phyloP scores from a whole-genome alignment of 2,329 filamentous ascomycete genomes.

The Didymella sp. region DNA sequence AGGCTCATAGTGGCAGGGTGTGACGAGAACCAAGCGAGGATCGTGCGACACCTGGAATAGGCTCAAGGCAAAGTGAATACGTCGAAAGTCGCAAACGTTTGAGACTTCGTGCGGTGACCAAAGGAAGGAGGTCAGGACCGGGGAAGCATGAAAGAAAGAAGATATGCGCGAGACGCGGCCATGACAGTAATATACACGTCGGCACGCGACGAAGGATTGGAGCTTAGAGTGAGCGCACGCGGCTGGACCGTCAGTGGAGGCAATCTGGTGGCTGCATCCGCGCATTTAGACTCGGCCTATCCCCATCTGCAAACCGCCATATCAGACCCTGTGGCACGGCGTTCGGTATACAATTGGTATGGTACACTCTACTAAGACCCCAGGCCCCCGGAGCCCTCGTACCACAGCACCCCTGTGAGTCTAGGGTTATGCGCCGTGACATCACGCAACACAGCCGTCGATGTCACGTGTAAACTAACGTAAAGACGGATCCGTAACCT shows the following conservation, averaged over 20 bases:
- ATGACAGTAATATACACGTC: conserved; percentile 3
- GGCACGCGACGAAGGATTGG: conserved; percentile 6
- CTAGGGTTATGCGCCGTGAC: background rate
- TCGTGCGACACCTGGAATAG: too few species aligned
- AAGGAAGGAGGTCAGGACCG: background rate
- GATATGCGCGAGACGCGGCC: background rate
- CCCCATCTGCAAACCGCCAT: conserved; percentile 1
- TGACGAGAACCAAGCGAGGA: too few species aligned
- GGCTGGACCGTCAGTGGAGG: conserved; percentile 7
- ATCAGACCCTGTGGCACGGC: background rate
- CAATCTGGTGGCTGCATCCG: conserved; percentile 9
- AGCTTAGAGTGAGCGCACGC: background rate
- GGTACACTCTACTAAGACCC: background rate
- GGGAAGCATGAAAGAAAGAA: background rate
- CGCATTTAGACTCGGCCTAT: conserved; percentile 6
- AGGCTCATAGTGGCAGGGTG: conserved; percentile 1
- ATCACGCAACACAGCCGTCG: background rate
- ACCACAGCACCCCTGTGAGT: background rate
- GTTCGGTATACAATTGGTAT: background rate
- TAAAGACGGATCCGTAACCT: background rate
- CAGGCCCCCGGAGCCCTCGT: background rate
- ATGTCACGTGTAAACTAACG: background rate
- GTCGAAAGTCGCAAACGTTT: too few species aligned
- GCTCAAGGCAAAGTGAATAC: too few species aligned
- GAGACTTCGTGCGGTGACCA: too few species aligned